Percentiles rank a stretch among this genome's conserved stretches.
phyloP scores from a whole-genome alignment of 495 filamentous ascomycete species.

The Aspergillus hancockii region DNA sequence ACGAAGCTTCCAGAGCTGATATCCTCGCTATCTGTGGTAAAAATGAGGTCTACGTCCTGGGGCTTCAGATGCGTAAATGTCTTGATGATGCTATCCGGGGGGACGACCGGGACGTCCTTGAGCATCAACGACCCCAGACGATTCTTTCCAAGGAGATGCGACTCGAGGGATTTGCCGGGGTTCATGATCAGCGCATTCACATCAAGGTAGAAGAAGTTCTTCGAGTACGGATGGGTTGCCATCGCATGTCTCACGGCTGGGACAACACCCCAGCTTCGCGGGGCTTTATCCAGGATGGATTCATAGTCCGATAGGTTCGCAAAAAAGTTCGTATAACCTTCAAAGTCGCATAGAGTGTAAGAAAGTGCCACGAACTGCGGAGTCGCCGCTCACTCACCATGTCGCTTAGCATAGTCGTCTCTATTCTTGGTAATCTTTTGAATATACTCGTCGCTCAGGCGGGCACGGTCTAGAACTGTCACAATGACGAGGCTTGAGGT shows the following conservation, averaged over 20 bases:
- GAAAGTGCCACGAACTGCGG: neutral
- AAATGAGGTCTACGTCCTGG: slow-evolving; percentile 75
- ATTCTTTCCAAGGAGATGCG: slow-evolving; percentile 65
- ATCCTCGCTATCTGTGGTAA: slow-evolving; percentile 85
- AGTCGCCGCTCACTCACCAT: slow-evolving; percentile 61
- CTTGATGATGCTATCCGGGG: slow-evolving; percentile 93
- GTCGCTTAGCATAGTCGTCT: slow-evolving; percentile 79
- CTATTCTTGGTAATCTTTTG: slow-evolving; percentile 78
- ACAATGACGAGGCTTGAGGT: slow-evolving; percentile 84
- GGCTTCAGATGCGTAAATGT: slow-evolving; percentile 81
- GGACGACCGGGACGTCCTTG: slow-evolving; percentile 82
- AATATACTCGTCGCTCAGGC: slow-evolving; percentile 61
- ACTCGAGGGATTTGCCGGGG: slow-evolving; percentile 65
- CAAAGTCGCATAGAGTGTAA: no score
- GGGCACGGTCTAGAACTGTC: slow-evolving; percentile 70
- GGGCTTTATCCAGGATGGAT: slow-evolving; percentile 58
- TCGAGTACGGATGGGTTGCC: slow-evolving; percentile 68
- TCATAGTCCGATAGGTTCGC: slow-evolving; percentile 71
- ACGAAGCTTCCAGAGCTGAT: slow-evolving; percentile 75
- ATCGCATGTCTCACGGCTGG: slow-evolving; percentile 91
- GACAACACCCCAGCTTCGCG: slow-evolving; percentile 73
- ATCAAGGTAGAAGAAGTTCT: slow-evolving; percentile 84
- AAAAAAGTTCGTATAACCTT: slow-evolving; percentile 89
- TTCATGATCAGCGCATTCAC: slow-evolving; percentile 89
- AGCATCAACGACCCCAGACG: slow-evolving; percentile 79